Evolutionary conservation across 768 basidiomycete species (phyloP), one percentile per base, ranked within the genome.

Genomic region (Steccherinum ochraceum): DNA sequence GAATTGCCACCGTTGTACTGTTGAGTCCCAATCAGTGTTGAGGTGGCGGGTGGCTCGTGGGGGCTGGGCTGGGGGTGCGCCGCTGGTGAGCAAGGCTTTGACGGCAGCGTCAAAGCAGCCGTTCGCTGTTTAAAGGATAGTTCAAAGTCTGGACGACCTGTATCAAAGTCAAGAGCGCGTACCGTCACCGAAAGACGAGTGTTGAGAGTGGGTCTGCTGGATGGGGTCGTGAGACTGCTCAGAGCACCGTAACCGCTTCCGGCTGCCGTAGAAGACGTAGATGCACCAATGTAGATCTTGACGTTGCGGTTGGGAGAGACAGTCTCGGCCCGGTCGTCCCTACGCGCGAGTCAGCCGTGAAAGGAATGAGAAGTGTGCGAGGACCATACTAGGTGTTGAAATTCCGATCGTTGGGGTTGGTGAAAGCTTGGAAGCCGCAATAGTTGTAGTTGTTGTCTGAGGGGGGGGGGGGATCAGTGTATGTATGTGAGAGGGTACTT

Each of bases 241-340:
- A 74, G 69, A 48, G 67, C 61, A n/a, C 79, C 77, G 62, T 78
- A 84, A 16, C 83, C 83, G 12, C 73, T 71, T 3, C 79, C 78
- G 23, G 81, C 79, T 4, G 82, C 81, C 1, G 73, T 64, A 21
- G 68, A 66, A 7, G 81, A 75, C 3, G 78, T 83, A 4, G 84
- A 81, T 23, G 79, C 81, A 44, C 82, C 83, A 48, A 86, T 77
- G 65, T 78, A 84, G 18, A 86, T 68, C 62, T 83, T 83, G 24
- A 83, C 78, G 55, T 81, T 75, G 52, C 67, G 70, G 68, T 83
- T 84, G 0, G 75, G 75, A 47, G 81, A 82, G 3, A 70, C 68
- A 13, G 67, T 74, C 48, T 76, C 75, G 21, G 84, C 83, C 83
- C 81, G 84, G 61, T 72, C 70, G 56, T 84, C 82, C 81, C 82